Base-by-base conservation (phyloP, 768 basidiomycete species). In the Lactarius psammicola region DNA sequence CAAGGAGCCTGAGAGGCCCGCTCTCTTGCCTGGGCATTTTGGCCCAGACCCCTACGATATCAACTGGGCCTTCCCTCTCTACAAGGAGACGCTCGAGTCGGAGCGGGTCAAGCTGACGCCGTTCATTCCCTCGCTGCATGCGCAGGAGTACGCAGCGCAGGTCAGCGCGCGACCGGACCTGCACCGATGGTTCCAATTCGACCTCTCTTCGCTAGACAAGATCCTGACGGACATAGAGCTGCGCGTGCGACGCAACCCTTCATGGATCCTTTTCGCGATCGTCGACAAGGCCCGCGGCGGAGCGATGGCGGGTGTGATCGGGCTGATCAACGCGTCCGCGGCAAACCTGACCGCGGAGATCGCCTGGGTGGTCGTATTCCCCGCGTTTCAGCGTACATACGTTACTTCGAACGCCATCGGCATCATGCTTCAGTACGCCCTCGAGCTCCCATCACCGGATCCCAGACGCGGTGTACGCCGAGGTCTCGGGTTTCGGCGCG, bases 401-500 rank as follows among this genome's bases (percentile, higher is more conserved):
- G 65, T 66, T 18, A 55, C 60, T 28, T 49, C 60, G 28, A 66
- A 78, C 65, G 74, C 78, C 3, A 71, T 75, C 55, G 73, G 74
- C n/a, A 72, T 80, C n/a, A 71, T 79, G 30, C 76, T 92, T n/a
- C 64, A 64, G 8, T 80, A 75, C 66, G 70, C 75, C 23, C 72
- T 80, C 59, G 72, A 75, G 20, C 58, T 74, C 8, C 57, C 66
- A 28, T 9, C 20, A n/a, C 42, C 42, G 7, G 11, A 1, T 34
- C 33, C 33, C 36, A 15, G n/a, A 18, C 11, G 40, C 58, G 11
- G 42, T 20, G 68, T 66, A 34, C 72, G 67, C 28, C 70, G 69
- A 5, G 80, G 80, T 8, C 68, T 81, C 2, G 80, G 79, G 0
- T 72, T 84, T 23, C 77, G 84, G n/a, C 78, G 81, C 28, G 81